A percentile compares a stretch with the other conserved stretches of the same genome.
Evolutionary conservation across 2,329 filamentous ascomycete species (phyloP).

Genomic region (Hymenoscyphus repandus): DNA sequence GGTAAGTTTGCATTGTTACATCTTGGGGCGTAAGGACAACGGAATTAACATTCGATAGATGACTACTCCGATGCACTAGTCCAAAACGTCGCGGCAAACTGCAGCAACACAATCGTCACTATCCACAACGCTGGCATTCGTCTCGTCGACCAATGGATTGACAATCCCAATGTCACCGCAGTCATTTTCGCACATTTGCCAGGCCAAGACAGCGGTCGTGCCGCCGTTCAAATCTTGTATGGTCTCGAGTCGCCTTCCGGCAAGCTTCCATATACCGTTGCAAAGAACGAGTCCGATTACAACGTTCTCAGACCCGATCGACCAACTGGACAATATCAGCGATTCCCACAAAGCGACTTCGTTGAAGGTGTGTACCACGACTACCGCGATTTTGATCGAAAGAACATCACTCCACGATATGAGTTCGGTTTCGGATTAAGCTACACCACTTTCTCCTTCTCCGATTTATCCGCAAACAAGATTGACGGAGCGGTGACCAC

Average conservation of each 20-base stretch:
- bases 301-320: slow-evolving; percentile 44
- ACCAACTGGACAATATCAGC: slow-evolving; percentile 40
- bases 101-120: slow-evolving; percentile 57
- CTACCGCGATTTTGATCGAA: slow-evolving; percentile 44
- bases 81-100: slow-evolving; percentile 44
- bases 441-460: slow-evolving; percentile 50
- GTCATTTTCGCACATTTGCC: slow-evolving; percentile 76
- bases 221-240: slow-evolving; percentile 38
- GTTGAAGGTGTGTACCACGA: slow-evolving; percentile 45
- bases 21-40: slow-evolving; percentile 60
- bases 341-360: slow-evolving; percentile 46
- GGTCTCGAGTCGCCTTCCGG: slow-evolving; percentile 26
- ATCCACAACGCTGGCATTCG: slow-evolving; percentile 58
- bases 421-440: slow-evolving; percentile 45
- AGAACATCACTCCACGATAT: slow-evolving; percentile 32
- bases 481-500: slow-evolving; percentile 37
- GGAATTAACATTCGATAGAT: slow-evolving; percentile 39
- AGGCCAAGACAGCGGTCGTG: slow-evolving; percentile 51
- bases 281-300: slow-evolving; percentile 50
- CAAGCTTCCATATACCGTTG: slow-evolving; percentile 47
- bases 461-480: slow-evolving; percentile 32
- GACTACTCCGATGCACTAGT: slow-evolving; percentile 52
- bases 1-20: slow-evolving; percentile 43
- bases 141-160: slow-evolving; percentile 64
- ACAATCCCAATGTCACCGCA: slow-evolving; percentile 68